phyloP scores from a whole-genome alignment of 2,329 filamentous ascomycete species.

The Penicillium frequentans region DNA sequence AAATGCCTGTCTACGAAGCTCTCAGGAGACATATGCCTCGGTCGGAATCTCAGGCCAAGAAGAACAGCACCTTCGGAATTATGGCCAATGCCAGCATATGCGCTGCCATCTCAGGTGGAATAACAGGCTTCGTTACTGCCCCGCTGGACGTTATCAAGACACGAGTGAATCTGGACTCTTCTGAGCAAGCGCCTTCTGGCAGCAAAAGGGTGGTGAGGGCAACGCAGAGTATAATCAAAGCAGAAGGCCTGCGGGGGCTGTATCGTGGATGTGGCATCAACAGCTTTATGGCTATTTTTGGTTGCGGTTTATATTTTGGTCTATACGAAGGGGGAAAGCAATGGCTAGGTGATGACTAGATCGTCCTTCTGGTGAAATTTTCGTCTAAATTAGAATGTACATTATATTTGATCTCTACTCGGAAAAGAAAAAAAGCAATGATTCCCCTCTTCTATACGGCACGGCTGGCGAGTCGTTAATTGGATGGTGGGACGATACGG shows the following conservation, averaged over 20 bases:
- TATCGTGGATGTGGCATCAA: not conserved
- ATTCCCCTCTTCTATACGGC: not conserved
- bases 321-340: not conserved
- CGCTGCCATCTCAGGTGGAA: not conserved
- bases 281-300: not conserved
- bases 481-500: too few relatives aligned
- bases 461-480: too few relatives aligned
- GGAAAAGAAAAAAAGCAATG: not conserved
- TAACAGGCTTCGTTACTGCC: not conserved
- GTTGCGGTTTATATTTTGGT: not conserved
- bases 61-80: not conserved
- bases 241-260: not conserved
- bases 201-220: not conserved
- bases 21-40: not conserved
- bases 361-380: too few relatives aligned
- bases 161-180: not conserved
- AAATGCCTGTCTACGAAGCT: not conserved
- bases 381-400: not conserved
- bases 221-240: not conserved
- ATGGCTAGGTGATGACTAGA: not conserved
- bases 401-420: not conserved
- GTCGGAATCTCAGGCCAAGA: not conserved
- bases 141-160: not conserved
- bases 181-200: not conserved
- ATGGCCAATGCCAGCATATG: not conserved